Evolutionary conservation across 495 filamentous ascomycete genomes (phyloP), one percentile per base, ranked within the genome.

Genomic region (Penicillium paxilli): DNA sequence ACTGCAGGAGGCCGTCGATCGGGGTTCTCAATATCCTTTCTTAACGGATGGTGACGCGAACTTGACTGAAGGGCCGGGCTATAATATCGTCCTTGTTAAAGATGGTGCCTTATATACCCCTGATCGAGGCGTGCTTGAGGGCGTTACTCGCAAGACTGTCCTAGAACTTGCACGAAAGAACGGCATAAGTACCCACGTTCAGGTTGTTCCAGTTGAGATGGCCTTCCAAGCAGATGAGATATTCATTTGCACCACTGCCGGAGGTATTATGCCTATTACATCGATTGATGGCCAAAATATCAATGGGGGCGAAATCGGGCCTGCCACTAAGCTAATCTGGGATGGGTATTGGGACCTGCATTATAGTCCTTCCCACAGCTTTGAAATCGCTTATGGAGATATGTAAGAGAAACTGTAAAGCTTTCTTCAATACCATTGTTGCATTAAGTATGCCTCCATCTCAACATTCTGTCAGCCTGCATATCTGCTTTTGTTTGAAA

Each of bases 201-300:
- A 73, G 32, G 24, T 53, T 40, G 64, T 71, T 4, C 71, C 71
- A 0, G 57, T 69, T 2, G 49, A 71, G 28, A 12, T 70, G 53
- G 61, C 61, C 1, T 74, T 70, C 41, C 30, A 57, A 2, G 55
- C 44, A 8, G 70, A 74, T 51, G 71, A 74, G 55, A 61, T 70
- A n/a, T 70, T 73, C 32, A 70, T 71, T 63, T 70, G 64, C 44
- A 73, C 70, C 4, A 73, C 71, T 14, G 71, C 71, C 17, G 71
- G 71, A 1, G 71, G 71, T n/a, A 67, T 74, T 26, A 72, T 75
- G 70, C 69, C 70, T 0, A 70, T 73, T 25, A 72, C 70, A 9
- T 48, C n/a, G 6, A 55, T 75, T 17, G 72, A 75, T 58, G 72
- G 64, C 3, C 44, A 60, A 14, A 57, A 65, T 0, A 59, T 75